Evolutionary conservation across 1,139 yeast genomes (phyloP), one percentile per base, ranked within the genome.

Genomic region (Candida tetrigidarum): DNA sequence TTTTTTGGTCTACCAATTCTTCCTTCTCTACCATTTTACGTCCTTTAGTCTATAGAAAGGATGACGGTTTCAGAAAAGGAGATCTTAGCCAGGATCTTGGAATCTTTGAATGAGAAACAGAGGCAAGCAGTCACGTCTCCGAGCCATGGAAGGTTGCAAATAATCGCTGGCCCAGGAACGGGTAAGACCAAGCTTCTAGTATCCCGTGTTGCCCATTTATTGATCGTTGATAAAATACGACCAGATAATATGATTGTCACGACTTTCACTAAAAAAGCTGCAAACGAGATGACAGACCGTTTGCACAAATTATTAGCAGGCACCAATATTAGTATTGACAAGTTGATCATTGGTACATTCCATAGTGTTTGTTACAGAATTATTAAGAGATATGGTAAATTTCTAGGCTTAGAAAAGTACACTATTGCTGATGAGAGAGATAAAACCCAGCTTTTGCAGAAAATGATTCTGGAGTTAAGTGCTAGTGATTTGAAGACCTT

Each of bases 141-240:
- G 0, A 56, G 69, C 2, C 57, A 66, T 16, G 80, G 82, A 1
- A 75, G 78, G 22, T 67, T 90, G 33, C 96, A 89, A 59, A 82
- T 92, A 23, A 75, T 91, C 27, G 97, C 97, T 0, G 97, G 97
- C 0, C 97, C 97, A 0, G 97, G 98, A 2, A 86, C 83, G 0
- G 92, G 92, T 4, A 87, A 91, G 62, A 91, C 97, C 3, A 87
- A 84, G 57, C 92, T 92, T 2, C 67, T 92, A 37, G 83, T 89
- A 0, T 75, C 91, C 1, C 71, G 96, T 38, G 95, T 90, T 7
- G 95, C 95, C 0, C 79, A 83, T 58, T 68, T 91, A 28, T 56
- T 89, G 19, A 53, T 80, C 2, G 64, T 74, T 9, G 76, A 80
- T 29, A 59, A 71, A 2, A 63, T 84, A 1, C 65, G 71, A 1